phyloP scores from a whole-genome alignment of 129 eudicot species.

The Artemisia argyi region DNA sequence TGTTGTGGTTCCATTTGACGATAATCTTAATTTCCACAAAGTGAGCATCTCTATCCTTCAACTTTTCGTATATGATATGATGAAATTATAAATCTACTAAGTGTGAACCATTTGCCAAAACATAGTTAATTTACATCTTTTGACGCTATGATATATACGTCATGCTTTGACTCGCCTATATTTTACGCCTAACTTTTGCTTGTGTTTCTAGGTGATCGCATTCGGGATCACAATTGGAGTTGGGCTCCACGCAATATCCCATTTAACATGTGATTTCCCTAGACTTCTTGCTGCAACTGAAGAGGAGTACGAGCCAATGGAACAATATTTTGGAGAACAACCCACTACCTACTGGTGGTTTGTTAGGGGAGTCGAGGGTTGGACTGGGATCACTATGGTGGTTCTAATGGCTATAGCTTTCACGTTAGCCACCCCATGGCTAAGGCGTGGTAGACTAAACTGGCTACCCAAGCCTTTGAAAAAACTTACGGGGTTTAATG shows the following conservation, averaged over 20 bases:
- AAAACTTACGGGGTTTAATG: constrained; percentile 60
- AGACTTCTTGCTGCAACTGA: constrained; percentile 48
- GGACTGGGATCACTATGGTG: constrained; percentile 54
- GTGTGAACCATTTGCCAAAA: too few species aligned
- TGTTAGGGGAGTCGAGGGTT: constrained; percentile 48
- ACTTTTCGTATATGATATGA: neutral
- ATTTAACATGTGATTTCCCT: constrained; percentile 66
- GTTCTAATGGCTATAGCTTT: constrained; percentile 63
- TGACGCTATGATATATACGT: neutral
- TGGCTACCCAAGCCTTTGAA: constrained; percentile 40
- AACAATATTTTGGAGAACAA: constrained; percentile 42
- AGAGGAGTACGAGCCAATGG: constrained; percentile 47
- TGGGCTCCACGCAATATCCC: constrained; percentile 49
- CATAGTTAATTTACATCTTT: too few species aligned
- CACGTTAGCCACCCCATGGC: constrained; percentile 59
- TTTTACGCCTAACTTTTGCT: neutral
- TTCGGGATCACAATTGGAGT: constrained; percentile 49
- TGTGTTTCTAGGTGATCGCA: constrained; percentile 41
- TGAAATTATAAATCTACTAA: too few species aligned
- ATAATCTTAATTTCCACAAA: constrained; percentile 67
- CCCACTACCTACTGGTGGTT: constrained; percentile 52
- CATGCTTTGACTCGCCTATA: neutral
- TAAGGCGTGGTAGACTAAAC: constrained; percentile 44
- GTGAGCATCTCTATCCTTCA: constrained; percentile 23
- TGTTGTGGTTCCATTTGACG: constrained; percentile 49